These are phyloP conservation scores for Russula ochroleuca DNA, from an alignment of 768 basidiomycete species.

Conservation along the genomic window DNA sequence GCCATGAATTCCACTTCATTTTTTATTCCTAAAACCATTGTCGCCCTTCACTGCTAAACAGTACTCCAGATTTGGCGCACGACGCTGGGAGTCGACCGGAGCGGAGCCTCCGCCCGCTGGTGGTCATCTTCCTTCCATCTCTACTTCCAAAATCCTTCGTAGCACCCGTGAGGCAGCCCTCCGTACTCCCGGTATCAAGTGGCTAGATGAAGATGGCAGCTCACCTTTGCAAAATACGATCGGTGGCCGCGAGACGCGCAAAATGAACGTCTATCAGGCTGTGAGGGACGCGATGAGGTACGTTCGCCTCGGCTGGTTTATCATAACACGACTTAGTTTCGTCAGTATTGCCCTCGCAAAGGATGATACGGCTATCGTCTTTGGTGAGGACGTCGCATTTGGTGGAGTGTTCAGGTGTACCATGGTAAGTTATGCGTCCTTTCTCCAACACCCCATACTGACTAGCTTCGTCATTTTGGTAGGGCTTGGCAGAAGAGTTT, in stretches of 20 bases:
- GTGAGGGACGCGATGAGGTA: slow-evolving; percentile 87
- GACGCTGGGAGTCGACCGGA: slow-evolving; percentile 34
- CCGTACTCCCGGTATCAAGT: slow-evolving; percentile 66
- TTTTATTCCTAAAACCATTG: background rate
- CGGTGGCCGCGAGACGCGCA: slow-evolving; percentile 80
- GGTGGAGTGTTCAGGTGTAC: slow-evolving; percentile 94
- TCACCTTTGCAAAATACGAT: slow-evolving; percentile 45
- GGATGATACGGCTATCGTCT: slow-evolving; percentile 84
- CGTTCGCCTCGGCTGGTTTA: slow-evolving; percentile 20
- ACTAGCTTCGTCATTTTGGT: slow-evolving; percentile 5
- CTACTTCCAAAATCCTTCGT: slow-evolving; percentile 61
- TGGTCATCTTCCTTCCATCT: slow-evolving; percentile 69
- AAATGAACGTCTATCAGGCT: slow-evolving; percentile 95
- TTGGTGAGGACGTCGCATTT: slow-evolving; percentile 89
- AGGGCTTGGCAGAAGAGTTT: slow-evolving; percentile 91
- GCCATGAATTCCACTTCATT: background rate
- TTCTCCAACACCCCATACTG: background rate
- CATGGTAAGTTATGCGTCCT: slow-evolving; percentile 51
- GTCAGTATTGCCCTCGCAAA: slow-evolving; percentile 73
- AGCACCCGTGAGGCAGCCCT: slow-evolving; percentile 65
- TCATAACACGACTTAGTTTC: slow-evolving; percentile 7
- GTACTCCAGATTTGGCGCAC: slow-evolving; percentile 13
- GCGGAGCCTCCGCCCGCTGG: slow-evolving; percentile 71
- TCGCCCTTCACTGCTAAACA: slow-evolving; percentile 1
- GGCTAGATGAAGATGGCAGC: slow-evolving; percentile 57